phyloP scores from a whole-genome alignment of 1,284 basidiomycete species.

The Heliocybe sulcata region DNA sequence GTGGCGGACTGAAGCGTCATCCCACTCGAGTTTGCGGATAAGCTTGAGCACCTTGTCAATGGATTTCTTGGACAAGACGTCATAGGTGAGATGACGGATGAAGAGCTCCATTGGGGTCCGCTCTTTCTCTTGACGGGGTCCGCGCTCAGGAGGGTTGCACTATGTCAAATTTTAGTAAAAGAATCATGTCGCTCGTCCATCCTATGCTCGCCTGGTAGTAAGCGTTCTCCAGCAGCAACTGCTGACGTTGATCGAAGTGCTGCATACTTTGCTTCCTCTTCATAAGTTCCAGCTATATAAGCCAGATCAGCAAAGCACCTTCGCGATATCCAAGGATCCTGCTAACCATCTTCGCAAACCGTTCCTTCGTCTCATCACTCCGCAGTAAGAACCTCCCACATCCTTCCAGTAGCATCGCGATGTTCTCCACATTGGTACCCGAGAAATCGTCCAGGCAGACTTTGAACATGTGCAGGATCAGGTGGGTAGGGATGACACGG shows the following conservation, averaged over 20 bases:
- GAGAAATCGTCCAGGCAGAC: conserved; percentile 95
- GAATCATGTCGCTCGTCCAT: background rate
- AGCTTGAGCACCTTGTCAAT: conserved; percentile 92
- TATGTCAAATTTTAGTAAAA: conserved; percentile 24
- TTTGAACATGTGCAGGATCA: conserved; percentile 95
- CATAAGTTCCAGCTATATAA: conserved; percentile 81
- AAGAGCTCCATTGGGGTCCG: conserved; percentile 89
- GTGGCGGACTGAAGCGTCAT: conserved; percentile 53
- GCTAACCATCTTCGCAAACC: conserved; percentile 75
- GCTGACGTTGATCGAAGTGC: conserved; percentile 88
- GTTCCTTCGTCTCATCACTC: conserved; percentile 80
- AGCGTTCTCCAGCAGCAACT: conserved; percentile 91
- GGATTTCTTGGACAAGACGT: conserved; percentile 85
- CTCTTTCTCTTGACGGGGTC: conserved; percentile 78
- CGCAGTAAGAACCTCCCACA: conserved; percentile 92
- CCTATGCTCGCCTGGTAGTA: conserved; percentile 78
- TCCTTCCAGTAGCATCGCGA: conserved; percentile 87
- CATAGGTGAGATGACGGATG: conserved; percentile 88
- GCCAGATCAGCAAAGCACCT: conserved; percentile 8
- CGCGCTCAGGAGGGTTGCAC: conserved; percentile 96
- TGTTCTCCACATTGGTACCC: conserved; percentile 88
- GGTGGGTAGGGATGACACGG: conserved; percentile 84
- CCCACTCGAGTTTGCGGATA: conserved; percentile 93
- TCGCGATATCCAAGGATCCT: background rate
- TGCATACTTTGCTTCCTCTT: conserved; percentile 88